Base-by-base conservation (phyloP, 164 flowering plant genomes). In the Echeveria elegans region DNA sequence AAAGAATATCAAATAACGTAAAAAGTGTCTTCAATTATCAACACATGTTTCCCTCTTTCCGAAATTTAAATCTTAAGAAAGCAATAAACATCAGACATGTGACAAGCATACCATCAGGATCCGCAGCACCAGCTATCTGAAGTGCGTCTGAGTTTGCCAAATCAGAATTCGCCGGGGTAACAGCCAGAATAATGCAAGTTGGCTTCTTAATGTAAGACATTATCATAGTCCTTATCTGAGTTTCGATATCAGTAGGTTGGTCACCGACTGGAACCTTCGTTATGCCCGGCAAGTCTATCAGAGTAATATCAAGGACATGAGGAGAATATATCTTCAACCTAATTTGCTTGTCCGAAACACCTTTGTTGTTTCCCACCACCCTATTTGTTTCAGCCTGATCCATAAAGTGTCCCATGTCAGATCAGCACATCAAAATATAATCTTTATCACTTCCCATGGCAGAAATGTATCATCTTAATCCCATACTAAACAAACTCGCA, bases 241-340 rank as follows among this genome's bases (percentile, higher is more conserved):
- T 75, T 48, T 82, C 88, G 14, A 82, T 81, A 72, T 84, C 85
- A 68, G 67, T 47, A 2, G 88, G 88, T 66, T 84, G 88, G 65
- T 84, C 84, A 38, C 86, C 86, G 31, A 82, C 86, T 21, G 84
- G 86, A 72, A 82, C 86, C 69, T 79, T 80, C 1, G 88, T 84
- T 16, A 84, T 74, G 24, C 88, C 86, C 24, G 86, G 88, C 59
- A 84, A 70, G 77, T 84, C 88, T 16, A 84, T 76, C 45, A 84
- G 77, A 21, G 86, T 82, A 16, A 84, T 79, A 47, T 82, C 69
- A 58, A 82, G 77, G 38, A 84, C 88, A 77, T 79, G 77, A 2
- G 88, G 88, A 0, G 84, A 84, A 37, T 58, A 81, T 21, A 84
- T 82, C 67, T 69, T 82, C 28, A 84, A 66, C 30, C 84, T 76